Evolutionary conservation across 148 eudicot species (phyloP), one percentile per base, ranked within the genome.

Genomic region (Cornus kousa): DNA sequence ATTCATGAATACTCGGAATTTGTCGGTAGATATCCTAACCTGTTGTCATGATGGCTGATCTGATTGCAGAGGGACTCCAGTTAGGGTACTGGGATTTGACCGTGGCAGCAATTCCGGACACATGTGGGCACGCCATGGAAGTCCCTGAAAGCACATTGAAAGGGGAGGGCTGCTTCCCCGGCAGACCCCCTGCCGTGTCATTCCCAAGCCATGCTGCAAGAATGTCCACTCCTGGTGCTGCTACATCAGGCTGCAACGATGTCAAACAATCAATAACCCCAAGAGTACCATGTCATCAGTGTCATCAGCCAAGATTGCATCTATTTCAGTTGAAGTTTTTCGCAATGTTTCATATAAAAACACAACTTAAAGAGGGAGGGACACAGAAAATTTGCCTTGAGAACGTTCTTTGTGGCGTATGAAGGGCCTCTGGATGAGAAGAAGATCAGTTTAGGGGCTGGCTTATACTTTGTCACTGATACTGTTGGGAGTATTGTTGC

Each of bases 51-150:
- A 94, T 88, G 53, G 98, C 92, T 66, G 97, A 94, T 73, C 79
- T 89, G 71, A 94, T 81, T 10, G 92, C 91, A 31, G 98, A 86
- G 64, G 93, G 91, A 78, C 84, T 82, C 93, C 93, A 92, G 14
- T 77, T 46, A 7, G 94, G 97, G 79, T 89, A 67, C 67, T 78
- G 85, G 53, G 97, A 85, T 83, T 92, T 92, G 9, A 94, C 82
- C 2, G 75, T 46, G 22, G 94, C 97, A 20, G 90, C 94, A 28
- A 94, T 77, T 13, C 91, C 97, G 0, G 93, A 79, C 67, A 89
- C 89, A 74, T 92, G 98, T 1, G 98, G 97, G 80, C 93, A 88
- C 0, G 97, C 68, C 98, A 90, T 92, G 57, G 98, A 92, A 12
- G 97, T 89, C 71, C 98, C 94, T 0, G 93, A 90, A 35, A 92